Conservation (phyloP, 768 basidiomycete genomes). For the Hygrophorus russula region DNA sequence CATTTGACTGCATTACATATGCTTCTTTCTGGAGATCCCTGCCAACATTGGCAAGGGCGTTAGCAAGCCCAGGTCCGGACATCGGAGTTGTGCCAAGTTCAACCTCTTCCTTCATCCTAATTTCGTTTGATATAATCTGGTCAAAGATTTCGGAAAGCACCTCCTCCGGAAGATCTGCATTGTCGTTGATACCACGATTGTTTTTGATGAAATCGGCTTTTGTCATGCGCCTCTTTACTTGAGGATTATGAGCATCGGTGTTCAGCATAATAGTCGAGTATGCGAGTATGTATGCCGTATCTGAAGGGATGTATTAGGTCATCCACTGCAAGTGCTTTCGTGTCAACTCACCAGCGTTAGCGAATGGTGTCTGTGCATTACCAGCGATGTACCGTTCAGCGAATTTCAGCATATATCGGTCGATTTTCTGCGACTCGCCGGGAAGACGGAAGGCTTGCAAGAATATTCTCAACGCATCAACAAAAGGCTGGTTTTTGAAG, state of each 20-base stretch:
- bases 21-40: slow-evolving; percentile 93
- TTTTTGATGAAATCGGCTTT: slow-evolving; percentile 88
- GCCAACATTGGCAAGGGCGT: slow-evolving; percentile 80
- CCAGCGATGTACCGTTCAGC: slow-evolving; percentile 92
- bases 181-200: slow-evolving; percentile 94
- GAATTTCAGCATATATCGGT: slow-evolving; percentile 98
- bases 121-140: slow-evolving; percentile 86
- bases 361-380: slow-evolving; percentile 76
- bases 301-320: slow-evolving; percentile 24
- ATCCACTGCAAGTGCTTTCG: not conserved
- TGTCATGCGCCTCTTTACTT: slow-evolving; percentile 91
- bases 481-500: slow-evolving; percentile 70
- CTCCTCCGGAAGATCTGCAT: slow-evolving; percentile 79
- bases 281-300: slow-evolving; percentile 89
- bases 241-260: slow-evolving; percentile 94
- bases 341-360: slow-evolving; percentile 72
- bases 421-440: slow-evolving; percentile 97
- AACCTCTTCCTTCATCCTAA: slow-evolving; percentile 97
- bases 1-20: slow-evolving; percentile 89
- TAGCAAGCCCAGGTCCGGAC: slow-evolving; percentile 63
- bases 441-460: slow-evolving; percentile 94
- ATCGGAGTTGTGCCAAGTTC: slow-evolving; percentile 42
- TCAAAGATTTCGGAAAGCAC: slow-evolving; percentile 72
- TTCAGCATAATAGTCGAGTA: slow-evolving; percentile 95
- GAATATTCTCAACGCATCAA: slow-evolving; percentile 83